Percentiles rank a stretch among this genome's conserved stretches.
Evolutionary conservation across 495 filamentous ascomycete genomes (phyloP).

Genomic region (Neurospora sublineolata): DNA sequence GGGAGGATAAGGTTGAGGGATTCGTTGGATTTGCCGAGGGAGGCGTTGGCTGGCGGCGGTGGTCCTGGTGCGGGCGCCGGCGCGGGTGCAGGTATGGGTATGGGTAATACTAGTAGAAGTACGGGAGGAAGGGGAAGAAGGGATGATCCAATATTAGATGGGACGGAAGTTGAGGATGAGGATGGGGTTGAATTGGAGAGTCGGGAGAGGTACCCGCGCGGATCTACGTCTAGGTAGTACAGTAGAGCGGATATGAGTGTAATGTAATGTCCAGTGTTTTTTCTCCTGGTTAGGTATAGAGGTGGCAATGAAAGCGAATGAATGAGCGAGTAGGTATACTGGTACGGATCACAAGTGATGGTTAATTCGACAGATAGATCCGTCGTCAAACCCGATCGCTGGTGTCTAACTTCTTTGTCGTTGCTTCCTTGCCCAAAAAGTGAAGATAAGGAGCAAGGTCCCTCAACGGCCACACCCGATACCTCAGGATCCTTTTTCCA

Average conservation of each 20-base stretch:
- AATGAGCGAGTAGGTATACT: neutral
- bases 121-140: conserved; percentile 9
- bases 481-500: neutral
- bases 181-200: conserved; percentile 54
- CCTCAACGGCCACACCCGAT: neutral
- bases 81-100: neutral
- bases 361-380: neutral
- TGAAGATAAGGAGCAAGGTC: too few species aligned
- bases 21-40: conserved; percentile 19
- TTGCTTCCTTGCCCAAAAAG: neutral
- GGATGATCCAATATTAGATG: conserved; percentile 45
- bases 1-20: conserved; percentile 37
- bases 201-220: conserved; percentile 5
- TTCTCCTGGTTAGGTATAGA: neutral
- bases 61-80: neutral
- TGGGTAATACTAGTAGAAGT: conserved; percentile 3
- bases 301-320: neutral
- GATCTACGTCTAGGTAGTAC: neutral
- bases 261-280: neutral
- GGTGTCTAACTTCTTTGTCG: neutral
- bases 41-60: neutral
- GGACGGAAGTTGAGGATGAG: conserved; percentile 46
- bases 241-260: neutral
- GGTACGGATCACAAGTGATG: neutral
- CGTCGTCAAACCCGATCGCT: neutral